Evolutionary conservation across 495 filamentous ascomycete genomes (phyloP), one percentile per base, ranked within the genome.

Genomic region (Letharia lupina): DNA sequence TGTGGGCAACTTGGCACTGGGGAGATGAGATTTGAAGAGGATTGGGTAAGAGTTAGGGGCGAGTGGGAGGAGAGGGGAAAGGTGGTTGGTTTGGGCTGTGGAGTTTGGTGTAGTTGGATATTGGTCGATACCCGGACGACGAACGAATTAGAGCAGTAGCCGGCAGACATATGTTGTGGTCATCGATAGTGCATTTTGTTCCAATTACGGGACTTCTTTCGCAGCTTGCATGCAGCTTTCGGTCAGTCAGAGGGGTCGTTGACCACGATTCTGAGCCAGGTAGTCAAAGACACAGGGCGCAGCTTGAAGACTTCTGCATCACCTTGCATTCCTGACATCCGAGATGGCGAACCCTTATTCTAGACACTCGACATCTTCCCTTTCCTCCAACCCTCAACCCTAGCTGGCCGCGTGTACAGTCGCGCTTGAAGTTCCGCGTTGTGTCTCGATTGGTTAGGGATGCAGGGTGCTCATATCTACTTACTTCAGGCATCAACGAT

Each of bases 1-100:
- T 84, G 81, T 70, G 86, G 88, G 2, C 87, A 90, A 72, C 75
- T 86, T 15, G 86, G 86, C 4, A 65, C 83, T 16, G 44, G 65
- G 18, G 11, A 18, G 28, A 54, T 23, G 23, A 33, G 33, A 8
- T 69, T 67, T 44, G 62, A 59, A 33, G 65, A 62, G 33, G 52
- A 68, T 18, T 72, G 70, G 70, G 65, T 68, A 10, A 61, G 45
- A 33, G 39, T 61, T 16, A 58, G 56, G 42, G 61, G 50, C 9
- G 41, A 52, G 8, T 66, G 64, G 64, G 61, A 61, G 31, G 65
- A 31, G 35, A 63, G 40, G 42, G 65, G 61, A 15, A 64, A 59
- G 40, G 65, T 69, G 16, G 20, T 61, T 28, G 61, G 56, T 5
- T 8, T 69, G 44, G 61, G 44, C 40, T 62, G 64, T 45, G 68